Conservation (phyloP, 306 rosid species). For the Biancaea sappan region DNA sequence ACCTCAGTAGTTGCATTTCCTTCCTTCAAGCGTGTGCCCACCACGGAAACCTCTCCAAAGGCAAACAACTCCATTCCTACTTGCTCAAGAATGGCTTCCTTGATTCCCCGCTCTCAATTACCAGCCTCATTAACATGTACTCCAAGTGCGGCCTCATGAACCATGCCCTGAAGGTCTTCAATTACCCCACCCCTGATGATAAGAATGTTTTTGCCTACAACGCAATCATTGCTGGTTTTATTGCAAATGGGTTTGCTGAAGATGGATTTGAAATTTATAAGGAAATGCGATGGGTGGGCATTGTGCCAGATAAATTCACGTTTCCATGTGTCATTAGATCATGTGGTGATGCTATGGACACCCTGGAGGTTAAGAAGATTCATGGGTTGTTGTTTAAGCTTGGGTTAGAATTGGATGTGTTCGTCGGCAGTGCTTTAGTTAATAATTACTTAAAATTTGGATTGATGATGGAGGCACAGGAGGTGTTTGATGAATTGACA, state of each 20-base stretch:
- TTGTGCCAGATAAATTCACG: conserved; percentile 71
- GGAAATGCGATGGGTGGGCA: conserved; percentile 57
- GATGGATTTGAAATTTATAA: conserved; percentile 50
- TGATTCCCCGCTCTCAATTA: conserved; percentile 55
- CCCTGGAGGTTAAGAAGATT: conserved; percentile 64
- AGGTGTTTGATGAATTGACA: conserved; percentile 68
- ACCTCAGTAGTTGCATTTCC: conserved; percentile 51
- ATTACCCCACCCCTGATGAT: conserved; percentile 39
- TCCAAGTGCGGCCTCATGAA: conserved; percentile 53
- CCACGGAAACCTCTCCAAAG: conserved; percentile 47
- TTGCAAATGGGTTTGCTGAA: conserved; percentile 50
- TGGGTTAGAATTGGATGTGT: conserved; percentile 77
- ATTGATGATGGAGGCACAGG: conserved; percentile 58
- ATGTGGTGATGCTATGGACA: conserved; percentile 44
- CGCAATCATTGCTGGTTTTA: conserved; percentile 70
- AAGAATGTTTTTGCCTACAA: conserved; percentile 74
- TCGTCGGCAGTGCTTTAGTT: conserved; percentile 83
- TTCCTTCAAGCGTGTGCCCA: conserved; percentile 68
- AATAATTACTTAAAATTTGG: conserved; percentile 60
- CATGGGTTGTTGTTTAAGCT: conserved; percentile 72
- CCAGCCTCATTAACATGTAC: conserved; percentile 86
- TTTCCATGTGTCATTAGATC: conserved; percentile 76
- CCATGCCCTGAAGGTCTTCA: conserved; percentile 58
- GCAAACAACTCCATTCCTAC: conserved; percentile 58
- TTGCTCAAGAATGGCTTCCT: conserved; percentile 60